Conservation (phyloP, 306 rosid species). For the Argentina anserina region DNA sequence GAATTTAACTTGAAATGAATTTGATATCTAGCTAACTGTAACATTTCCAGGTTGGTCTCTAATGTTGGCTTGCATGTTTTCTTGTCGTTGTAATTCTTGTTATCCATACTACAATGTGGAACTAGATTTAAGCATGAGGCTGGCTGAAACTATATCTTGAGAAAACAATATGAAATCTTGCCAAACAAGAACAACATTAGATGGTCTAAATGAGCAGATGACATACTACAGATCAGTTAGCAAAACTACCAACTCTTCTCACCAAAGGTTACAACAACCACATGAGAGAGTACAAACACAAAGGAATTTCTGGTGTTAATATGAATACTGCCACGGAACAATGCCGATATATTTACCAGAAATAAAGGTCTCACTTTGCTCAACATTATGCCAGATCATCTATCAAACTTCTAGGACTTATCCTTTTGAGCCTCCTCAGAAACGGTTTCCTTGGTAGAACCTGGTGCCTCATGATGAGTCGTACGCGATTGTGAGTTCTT, state of each 20-base stretch:
- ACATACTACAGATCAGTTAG: neutral
- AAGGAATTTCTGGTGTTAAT: neutral
- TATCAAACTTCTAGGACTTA: slow-evolving; percentile 27
- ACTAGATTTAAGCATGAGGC: neutral
- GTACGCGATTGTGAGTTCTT: slow-evolving; percentile 32
- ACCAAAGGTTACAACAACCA: neutral
- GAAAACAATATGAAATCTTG: neutral
- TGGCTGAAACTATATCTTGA: neutral
- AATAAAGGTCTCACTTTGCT: slow-evolving; percentile 2
- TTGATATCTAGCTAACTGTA: neutral
- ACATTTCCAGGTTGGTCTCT: neutral
- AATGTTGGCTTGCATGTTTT: neutral
- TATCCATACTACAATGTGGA: neutral
- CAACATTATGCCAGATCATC: slow-evolving; percentile 11
- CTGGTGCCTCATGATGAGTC: slow-evolving; percentile 11
- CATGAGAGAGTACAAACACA: neutral
- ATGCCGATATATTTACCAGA: slow-evolving; percentile 9
- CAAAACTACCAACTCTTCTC: slow-evolving; percentile 4
- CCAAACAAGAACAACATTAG: neutral
- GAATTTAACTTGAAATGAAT: neutral
- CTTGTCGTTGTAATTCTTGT: neutral
- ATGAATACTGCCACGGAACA: neutral
- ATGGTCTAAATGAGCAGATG: neutral
- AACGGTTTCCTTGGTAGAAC: slow-evolving; percentile 49
- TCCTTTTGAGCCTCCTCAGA: slow-evolving; percentile 51